These are phyloP conservation scores for Geosmithia morbida DNA, from an alignment of 2,329 filamentous ascomycete genomes.

Conservation along the genomic window DNA sequence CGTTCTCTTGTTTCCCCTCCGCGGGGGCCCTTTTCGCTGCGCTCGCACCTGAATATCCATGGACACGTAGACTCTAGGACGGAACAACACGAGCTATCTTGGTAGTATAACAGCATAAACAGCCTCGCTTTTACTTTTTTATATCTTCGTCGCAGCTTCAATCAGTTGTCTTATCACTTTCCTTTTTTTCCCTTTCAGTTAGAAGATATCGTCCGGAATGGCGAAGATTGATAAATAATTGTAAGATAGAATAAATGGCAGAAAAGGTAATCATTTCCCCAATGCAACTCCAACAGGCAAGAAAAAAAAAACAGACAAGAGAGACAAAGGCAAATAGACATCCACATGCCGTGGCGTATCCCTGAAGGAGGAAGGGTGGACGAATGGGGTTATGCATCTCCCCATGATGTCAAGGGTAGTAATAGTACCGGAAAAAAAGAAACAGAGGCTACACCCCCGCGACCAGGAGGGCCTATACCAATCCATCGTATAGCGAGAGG, in stretches of 20 bases:
- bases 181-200: not conserved
- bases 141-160: no score
- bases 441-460: no score
- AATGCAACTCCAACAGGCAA: not conserved
- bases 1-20: not conserved
- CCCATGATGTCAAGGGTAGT: not conserved
- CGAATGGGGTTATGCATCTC: not conserved
- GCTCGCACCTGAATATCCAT: no score
- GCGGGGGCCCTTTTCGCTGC: no score
- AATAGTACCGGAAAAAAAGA: no score
- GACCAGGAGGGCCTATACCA: constrained; percentile 58
- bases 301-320: constrained; percentile 1
- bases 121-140: no score
- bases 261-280: not conserved
- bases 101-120: no score
- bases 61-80: no score
- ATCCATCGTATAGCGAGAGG: constrained; percentile 85
- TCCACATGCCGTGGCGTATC: not conserved
- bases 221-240: not conserved
- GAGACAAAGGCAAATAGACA: no score
- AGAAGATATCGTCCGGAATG: not conserved
- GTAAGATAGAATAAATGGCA: not conserved
- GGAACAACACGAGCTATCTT: no score
- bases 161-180: no score
- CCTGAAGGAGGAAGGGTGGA: no score